Percentiles rank a stretch among this genome's conserved stretches.
phyloP scores from a whole-genome alignment of 441 rosid genomes.

The Populus hybrid region DNA sequence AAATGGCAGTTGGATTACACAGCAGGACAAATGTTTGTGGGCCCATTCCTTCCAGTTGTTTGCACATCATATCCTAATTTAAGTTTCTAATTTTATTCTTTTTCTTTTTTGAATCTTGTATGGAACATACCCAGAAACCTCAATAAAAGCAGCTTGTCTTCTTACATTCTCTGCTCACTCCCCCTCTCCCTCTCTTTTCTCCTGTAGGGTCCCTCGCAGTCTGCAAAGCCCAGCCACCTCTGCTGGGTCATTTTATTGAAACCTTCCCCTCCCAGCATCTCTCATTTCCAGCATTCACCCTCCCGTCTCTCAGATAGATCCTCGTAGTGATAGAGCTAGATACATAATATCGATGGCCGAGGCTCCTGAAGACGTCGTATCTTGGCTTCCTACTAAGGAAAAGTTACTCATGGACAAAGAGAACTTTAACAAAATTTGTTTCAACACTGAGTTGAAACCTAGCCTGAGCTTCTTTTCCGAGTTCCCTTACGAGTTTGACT shows the following conservation, averaged over 20 bases:
- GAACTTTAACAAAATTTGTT: background rate
- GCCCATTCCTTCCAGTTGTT: background rate
- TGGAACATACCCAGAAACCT: slow-evolving; percentile 49
- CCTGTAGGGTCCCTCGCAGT: slow-evolving; percentile 31
- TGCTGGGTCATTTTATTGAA: slow-evolving; percentile 5
- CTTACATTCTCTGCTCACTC: slow-evolving; percentile 47
- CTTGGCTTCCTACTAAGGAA: slow-evolving; percentile 35
- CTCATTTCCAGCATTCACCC: slow-evolving; percentile 11
- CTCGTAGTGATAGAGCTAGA: background rate
- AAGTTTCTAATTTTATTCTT: background rate
- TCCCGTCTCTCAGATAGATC: background rate
- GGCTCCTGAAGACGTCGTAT: slow-evolving; percentile 26
- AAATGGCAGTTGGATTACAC: background rate
- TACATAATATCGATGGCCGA: slow-evolving; percentile 31
- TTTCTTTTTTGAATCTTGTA: background rate
- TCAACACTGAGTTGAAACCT: slow-evolving; percentile 25
- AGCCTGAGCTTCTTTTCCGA: slow-evolving; percentile 54
- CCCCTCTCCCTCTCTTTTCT: slow-evolving; percentile 10
- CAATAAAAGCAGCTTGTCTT: slow-evolving; percentile 72
- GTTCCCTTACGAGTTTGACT: slow-evolving; percentile 76
- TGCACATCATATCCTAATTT: background rate
- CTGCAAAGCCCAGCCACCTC: slow-evolving; percentile 18
- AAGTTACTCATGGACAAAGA: slow-evolving; percentile 23
- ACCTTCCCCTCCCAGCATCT: slow-evolving; percentile 9
- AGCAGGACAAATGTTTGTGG: background rate